Percentiles rank a stretch among this genome's conserved stretches.
Evolutionary conservation across 768 basidiomycete genomes (phyloP).

Genomic region (Lactarius tabidus): DNA sequence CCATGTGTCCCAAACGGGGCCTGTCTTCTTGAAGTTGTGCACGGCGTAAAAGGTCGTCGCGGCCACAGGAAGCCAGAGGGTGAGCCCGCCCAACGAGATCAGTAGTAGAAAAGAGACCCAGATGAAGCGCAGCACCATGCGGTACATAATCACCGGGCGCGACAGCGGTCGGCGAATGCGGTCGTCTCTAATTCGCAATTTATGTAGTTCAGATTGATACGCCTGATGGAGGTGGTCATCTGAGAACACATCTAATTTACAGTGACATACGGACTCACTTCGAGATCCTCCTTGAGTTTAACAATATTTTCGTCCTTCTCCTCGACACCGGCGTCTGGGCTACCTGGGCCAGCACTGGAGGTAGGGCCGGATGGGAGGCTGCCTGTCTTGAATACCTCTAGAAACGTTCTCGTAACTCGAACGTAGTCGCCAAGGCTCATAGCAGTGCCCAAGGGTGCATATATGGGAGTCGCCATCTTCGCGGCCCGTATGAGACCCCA

Average conservation of each 20-base stretch:
- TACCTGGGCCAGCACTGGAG: constrained; percentile 25
- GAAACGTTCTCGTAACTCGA: constrained; percentile 66
- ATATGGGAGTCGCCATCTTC: constrained; percentile 74
- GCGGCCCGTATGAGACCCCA: constrained; percentile 75
- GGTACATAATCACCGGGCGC: constrained; percentile 50
- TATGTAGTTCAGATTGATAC: constrained; percentile 69
- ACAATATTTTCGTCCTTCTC: constrained; percentile 25
- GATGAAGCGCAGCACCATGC: constrained; percentile 59
- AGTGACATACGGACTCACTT: constrained; percentile 39
- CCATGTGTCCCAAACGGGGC: constrained; percentile 81
- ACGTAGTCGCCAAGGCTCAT: constrained; percentile 87
- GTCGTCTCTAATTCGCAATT: constrained; percentile 78
- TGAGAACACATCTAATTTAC: not conserved
- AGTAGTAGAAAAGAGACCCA: constrained; percentile 61
- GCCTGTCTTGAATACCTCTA: constrained; percentile 63
- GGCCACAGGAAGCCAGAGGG: constrained; percentile 83
- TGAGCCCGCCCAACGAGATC: constrained; percentile 69
- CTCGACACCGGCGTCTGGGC: constrained; percentile 26
- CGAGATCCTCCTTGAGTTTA: constrained; percentile 46
- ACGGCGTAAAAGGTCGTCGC: constrained; percentile 64
- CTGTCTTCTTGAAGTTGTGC: constrained; percentile 72
- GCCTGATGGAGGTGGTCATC: constrained; percentile 37
- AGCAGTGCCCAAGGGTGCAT: constrained; percentile 80
- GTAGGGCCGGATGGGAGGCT: constrained; percentile 30
- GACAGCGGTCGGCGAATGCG: constrained; percentile 66